Base-by-base conservation (phyloP, 2,329 filamentous ascomycete species). In the Podosphaera fusca region DNA sequence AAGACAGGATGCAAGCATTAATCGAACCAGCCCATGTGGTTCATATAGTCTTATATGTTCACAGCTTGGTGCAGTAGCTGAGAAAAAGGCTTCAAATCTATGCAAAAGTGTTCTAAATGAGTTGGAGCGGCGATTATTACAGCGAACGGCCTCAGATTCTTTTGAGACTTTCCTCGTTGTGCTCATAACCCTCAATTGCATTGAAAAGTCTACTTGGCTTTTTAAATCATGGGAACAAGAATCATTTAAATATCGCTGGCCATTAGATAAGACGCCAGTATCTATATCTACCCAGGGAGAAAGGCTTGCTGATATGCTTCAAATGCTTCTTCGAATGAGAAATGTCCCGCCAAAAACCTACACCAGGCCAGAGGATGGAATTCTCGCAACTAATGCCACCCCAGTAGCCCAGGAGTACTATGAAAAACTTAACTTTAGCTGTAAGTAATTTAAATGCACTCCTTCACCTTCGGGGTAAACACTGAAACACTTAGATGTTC, bases 221-320 rank as follows among this genome's bases (percentile, higher is more conserved):
- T 82, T 82, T 69, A 81, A 81, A 60, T 79, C 77, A 1, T 84
- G 79, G 79, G 79, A 82, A 62, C 77, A 82, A 64, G 74, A 78
- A 57, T 75, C 76, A 55, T 72, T 63, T 38, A 61, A 65, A 46
- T 59, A 62, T 33, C 73, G 76, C 1, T 83, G 80, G 80, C 80
- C 80, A 3, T 70, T 83, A 2, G 77, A 79, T 42, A 73, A 73
- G 58, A 74, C 75, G 6, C 80, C 80, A 0, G 69, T 71, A 55
- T 70, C 71, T 55, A 83, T 78, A 63, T 76, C 77, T 0, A 72
- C 75, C 57, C 79, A 82, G 61, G 79, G 79, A 14, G 74, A 76
- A 51, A 74, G 75, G 38, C 71, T 83, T 5, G 77, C 78, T 4
- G 72, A 77, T 50, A 67, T 82, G 45, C 66, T 83, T 55, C 75